A percentile compares a stretch with the other conserved stretches of the same genome.
These are phyloP conservation scores for Aspergillus sclerotioniger DNA, from an alignment of 495 filamentous ascomycete species.

Conservation along the genomic window DNA sequence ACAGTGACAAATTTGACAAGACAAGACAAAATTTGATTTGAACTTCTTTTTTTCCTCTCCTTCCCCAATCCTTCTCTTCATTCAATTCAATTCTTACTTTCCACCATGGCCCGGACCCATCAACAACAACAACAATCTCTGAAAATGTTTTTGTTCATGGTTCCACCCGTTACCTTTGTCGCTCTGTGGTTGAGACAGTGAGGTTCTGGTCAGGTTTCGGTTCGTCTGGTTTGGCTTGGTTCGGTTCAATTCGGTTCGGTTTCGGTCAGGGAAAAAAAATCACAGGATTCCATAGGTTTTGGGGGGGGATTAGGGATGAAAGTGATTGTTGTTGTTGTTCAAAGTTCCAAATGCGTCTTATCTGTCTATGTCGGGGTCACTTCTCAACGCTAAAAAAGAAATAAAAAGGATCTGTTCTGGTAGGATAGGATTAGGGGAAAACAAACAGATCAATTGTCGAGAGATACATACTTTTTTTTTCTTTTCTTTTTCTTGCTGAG, in stretches of 20 bases:
- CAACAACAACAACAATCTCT: no score
- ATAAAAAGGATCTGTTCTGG: not conserved
- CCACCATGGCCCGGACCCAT: not conserved
- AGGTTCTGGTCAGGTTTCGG: not conserved
- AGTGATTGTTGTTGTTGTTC: no score
- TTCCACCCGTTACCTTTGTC: not conserved
- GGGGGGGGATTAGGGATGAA: no score
- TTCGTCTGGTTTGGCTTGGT: no score
- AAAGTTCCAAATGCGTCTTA: not conserved
- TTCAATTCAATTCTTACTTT: not conserved
- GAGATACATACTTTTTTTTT: not conserved
- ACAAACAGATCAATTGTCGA: not conserved
- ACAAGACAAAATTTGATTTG: not conserved
- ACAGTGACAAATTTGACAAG: not conserved
- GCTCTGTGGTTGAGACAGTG: not conserved
- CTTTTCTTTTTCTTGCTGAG: not conserved
- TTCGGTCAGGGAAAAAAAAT: no score
- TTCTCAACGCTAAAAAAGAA: not conserved
- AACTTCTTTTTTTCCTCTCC: not conserved
- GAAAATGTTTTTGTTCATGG: no score
- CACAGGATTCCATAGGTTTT: no score
- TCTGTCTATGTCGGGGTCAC: not conserved
- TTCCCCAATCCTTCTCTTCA: not conserved
- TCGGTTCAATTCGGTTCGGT: no score
- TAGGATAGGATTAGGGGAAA: not conserved